Evolutionary conservation across 345 rosid species (phyloP).

Genomic region (Litchi chinensis): DNA sequence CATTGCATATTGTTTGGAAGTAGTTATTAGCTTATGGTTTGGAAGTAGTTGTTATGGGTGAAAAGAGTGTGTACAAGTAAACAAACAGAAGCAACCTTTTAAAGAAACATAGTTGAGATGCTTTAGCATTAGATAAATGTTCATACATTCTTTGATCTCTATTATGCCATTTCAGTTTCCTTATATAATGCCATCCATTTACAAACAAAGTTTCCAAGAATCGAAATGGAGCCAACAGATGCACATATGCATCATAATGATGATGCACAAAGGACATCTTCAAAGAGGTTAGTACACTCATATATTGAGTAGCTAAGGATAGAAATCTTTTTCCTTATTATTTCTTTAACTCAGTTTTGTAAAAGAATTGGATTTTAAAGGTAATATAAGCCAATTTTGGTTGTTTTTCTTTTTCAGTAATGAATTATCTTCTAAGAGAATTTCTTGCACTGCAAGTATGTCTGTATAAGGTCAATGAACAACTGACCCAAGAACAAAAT

Average conservation of each 20-base stretch:
- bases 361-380: too few species aligned
- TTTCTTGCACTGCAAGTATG: neutral
- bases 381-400: too few species aligned
- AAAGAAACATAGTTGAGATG: neutral
- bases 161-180: neutral
- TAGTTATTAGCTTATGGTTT: conserved; percentile 13
- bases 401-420: too few species aligned
- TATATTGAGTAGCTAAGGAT: too few species aligned
- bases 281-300: conserved; percentile 26
- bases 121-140: neutral
- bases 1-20: neutral
- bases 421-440: neutral
- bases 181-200: neutral
- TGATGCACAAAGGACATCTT: neutral
- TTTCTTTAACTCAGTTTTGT: neutral
- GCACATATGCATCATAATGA: neutral
- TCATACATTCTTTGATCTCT: neutral
- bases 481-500: neutral
- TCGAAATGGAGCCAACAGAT: conserved; percentile 17
- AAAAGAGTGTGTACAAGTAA: conserved; percentile 16
- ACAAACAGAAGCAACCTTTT: neutral
- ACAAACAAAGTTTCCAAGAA: neutral
- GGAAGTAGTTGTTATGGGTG: conserved; percentile 23
- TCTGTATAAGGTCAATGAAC: too few species aligned
- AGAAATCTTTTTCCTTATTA: neutral